Conservation (phyloP, 192 early-diverging fungal genomes). For the Coemansia guatemalensis region DNA sequence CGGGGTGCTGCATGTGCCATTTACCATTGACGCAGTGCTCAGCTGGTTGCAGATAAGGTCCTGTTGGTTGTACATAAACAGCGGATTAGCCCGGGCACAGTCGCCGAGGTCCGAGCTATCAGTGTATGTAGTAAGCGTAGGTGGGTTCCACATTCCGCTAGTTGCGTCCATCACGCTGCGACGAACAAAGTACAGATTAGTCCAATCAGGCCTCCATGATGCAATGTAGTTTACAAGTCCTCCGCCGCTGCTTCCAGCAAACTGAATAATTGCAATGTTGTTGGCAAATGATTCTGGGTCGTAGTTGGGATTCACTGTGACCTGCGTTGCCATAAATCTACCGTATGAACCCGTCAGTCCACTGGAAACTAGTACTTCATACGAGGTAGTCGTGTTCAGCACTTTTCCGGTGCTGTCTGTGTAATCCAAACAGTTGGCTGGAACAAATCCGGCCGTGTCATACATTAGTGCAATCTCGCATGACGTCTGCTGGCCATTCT, state of each 20-base stretch:
- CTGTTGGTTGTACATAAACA: conserved; percentile 27
- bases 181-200: conserved; percentile 30
- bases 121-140: conserved; percentile 9
- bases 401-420: conserved; percentile 13
- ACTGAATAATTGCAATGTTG: conserved; percentile 42
- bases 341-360: conserved; percentile 23
- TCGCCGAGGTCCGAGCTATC: neutral
- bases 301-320: conserved; percentile 29
- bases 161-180: conserved; percentile 15
- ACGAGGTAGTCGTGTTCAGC: conserved; percentile 22
- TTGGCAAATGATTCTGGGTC: conserved; percentile 48
- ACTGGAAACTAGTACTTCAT: conserved; percentile 28
- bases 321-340: conserved; percentile 22
- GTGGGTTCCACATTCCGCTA: conserved; percentile 19
- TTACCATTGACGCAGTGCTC: conserved; percentile 13
- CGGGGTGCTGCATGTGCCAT: conserved; percentile 26
- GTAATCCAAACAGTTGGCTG: conserved; percentile 45
- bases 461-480: conserved; percentile 49
- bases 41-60: conserved; percentile 43
- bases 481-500: conserved; percentile 46
- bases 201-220: conserved; percentile 43
- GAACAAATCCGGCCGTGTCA: conserved; percentile 33
- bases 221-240: conserved; percentile 48
- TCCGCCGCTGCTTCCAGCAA: conserved; percentile 15
- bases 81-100: conserved; percentile 18